phyloP scores from a whole-genome alignment of 306 rosid species.

The Rosa multiflora region DNA sequence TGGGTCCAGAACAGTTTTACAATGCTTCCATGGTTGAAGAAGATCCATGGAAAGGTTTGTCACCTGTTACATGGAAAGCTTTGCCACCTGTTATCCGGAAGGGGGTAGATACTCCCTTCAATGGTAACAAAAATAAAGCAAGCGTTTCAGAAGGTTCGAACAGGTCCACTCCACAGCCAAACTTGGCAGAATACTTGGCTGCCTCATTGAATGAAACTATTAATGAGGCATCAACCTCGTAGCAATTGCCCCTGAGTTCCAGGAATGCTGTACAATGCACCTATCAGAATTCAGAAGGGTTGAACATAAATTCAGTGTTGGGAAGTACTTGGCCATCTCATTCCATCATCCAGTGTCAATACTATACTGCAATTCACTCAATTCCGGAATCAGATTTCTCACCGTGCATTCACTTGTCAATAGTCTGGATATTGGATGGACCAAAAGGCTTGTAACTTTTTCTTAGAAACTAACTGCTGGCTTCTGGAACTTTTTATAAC shows the following conservation, averaged over 20 bases:
- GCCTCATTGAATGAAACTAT: conserved; percentile 67
- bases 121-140: conserved; percentile 28
- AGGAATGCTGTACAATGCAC: not conserved
- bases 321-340: conserved; percentile 71
- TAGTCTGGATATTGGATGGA: not conserved
- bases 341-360: conserved; percentile 14
- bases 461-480: not conserved
- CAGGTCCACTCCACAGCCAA: conserved; percentile 57
- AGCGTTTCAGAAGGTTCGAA: conserved; percentile 37
- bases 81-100: conserved; percentile 56
- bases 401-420: not conserved
- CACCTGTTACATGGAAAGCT: not conserved
- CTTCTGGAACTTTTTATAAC: not conserved
- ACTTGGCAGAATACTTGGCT: conserved; percentile 87
- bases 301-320: conserved; percentile 35
- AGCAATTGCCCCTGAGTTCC: conserved; percentile 9
- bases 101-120: conserved; percentile 12
- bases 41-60: conserved; percentile 73
- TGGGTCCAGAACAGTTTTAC: conserved; percentile 42
- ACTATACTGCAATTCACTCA: not conserved
- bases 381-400: not conserved
- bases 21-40: conserved; percentile 77
- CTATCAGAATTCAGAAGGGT: conserved; percentile 22
- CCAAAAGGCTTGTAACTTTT: not conserved
- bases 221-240: conserved; percentile 35